Conservation (phyloP, 805 yeast species). For the Tanozyma kutaoensis region DNA sequence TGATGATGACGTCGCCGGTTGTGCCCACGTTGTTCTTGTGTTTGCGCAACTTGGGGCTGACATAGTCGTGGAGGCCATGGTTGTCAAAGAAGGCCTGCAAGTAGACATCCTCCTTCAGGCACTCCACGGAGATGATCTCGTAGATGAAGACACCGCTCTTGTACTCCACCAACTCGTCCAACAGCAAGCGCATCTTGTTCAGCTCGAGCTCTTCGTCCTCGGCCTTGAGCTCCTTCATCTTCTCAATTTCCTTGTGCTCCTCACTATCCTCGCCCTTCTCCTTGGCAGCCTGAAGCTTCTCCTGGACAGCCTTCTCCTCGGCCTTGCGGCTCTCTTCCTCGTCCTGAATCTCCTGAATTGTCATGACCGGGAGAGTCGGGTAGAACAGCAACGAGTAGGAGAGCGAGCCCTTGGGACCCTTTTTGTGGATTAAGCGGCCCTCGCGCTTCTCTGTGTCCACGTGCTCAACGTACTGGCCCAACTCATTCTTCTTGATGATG, state of each 20-base stretch:
- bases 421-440: conserved; percentile 55
- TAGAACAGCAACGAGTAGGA: conserved; percentile 68
- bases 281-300: too few relatives aligned
- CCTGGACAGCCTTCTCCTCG: conserved; percentile 8
- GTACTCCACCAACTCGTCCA: conserved; percentile 43
- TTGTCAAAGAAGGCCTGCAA: conserved; percentile 73
- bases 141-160: conserved; percentile 68
- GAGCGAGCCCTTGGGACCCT: conserved; percentile 75
- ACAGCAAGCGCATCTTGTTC: conserved; percentile 32
- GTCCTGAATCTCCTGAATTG: conserved; percentile 59
- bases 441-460: conserved; percentile 42
- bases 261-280: conserved; percentile 13
- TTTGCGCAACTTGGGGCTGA: conserved; percentile 40
- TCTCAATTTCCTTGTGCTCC: conserved; percentile 19
- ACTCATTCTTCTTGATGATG: conserved; percentile 56
- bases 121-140: conserved; percentile 46
- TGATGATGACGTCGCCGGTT: conserved; percentile 64
- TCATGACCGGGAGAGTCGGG: conserved; percentile 70
- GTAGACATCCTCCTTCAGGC: conserved; percentile 42
- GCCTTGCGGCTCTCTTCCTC: conserved; percentile 19
- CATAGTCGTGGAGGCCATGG: conserved; percentile 50
- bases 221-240: conserved; percentile 6
- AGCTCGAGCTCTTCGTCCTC: conserved; percentile 12
- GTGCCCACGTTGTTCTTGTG: conserved; percentile 17
- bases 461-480: conserved; percentile 44